Evolutionary conservation across 192 early-diverging fungal species (phyloP).

Genomic region (Backusella circina): DNA sequence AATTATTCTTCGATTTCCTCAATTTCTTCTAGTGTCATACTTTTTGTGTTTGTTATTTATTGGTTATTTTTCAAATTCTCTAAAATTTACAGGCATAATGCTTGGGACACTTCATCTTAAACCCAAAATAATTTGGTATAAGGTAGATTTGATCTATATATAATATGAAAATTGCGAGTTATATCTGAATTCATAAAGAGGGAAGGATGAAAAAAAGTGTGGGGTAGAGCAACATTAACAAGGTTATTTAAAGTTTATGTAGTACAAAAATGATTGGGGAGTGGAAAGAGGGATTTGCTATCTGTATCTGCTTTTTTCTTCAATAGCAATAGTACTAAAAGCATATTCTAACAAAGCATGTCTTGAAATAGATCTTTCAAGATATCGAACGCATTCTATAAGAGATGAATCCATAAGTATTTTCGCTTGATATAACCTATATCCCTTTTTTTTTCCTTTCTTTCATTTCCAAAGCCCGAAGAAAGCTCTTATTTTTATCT

Average conservation of each 20-base stretch:
- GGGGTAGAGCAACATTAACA: background rate
- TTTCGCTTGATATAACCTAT: background rate
- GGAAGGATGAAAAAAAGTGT: background rate
- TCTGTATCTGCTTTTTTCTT: background rate
- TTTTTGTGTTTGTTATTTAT: background rate
- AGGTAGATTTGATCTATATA: background rate
- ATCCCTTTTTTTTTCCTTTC: background rate
- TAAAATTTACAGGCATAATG: background rate
- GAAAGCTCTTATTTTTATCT: background rate
- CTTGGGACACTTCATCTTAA: background rate
- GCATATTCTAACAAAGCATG: background rate
- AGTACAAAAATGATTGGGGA: background rate
- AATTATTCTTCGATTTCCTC: background rate
- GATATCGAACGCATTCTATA: background rate
- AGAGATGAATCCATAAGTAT: background rate
- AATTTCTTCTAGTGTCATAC: background rate
- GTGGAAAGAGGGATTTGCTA: background rate
- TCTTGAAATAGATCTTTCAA: background rate
- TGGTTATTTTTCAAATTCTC: background rate
- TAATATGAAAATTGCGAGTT: too few species aligned
- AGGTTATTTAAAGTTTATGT: background rate
- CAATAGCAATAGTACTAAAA: too few species aligned
- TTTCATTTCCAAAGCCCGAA: background rate
- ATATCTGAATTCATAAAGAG: background rate
- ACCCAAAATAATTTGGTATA: background rate